Percentiles rank a stretch among this genome's conserved stretches.
Conservation (phyloP, 169 alveolate genomes). For the Plasmodium chabaudi region DNA sequence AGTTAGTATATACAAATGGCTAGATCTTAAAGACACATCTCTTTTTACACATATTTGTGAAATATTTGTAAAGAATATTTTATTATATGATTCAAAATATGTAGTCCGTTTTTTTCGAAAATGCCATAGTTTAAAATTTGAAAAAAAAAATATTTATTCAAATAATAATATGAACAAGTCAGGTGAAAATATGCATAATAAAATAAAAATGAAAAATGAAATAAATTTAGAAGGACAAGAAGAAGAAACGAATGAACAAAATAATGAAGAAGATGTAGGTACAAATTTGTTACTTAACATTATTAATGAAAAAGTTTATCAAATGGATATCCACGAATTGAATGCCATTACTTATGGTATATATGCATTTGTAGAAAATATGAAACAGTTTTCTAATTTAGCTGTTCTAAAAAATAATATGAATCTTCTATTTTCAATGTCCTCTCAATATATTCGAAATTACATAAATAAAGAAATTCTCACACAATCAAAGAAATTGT, state of each 20-base stretch:
- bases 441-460: constrained; percentile 26
- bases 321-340: constrained; percentile 15
- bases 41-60: constrained; percentile 65
- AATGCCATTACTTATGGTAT: constrained; percentile 29
- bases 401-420: constrained; percentile 39
- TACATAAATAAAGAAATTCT: constrained; percentile 10
- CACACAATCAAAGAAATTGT: background rate
- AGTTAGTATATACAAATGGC: constrained; percentile 38
- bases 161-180: no score
- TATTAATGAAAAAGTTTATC: constrained; percentile 20
- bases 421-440: constrained; percentile 61
- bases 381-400: constrained; percentile 54
- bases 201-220: background rate
- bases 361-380: constrained; percentile 65
- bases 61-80: constrained; percentile 17
- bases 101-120: constrained; percentile 52
- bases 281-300: constrained; percentile 26
- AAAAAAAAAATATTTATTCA: background rate
- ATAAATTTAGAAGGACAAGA: background rate
- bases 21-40: constrained; percentile 16
- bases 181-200: background rate
- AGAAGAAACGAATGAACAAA: no score
- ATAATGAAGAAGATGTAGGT: constrained; percentile 12
- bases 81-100: constrained; percentile 1
- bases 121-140: constrained; percentile 48